Evolutionary conservation across 73 alveolate species (phyloP).

Genomic region (Symbiodinium pilosum): DNA sequence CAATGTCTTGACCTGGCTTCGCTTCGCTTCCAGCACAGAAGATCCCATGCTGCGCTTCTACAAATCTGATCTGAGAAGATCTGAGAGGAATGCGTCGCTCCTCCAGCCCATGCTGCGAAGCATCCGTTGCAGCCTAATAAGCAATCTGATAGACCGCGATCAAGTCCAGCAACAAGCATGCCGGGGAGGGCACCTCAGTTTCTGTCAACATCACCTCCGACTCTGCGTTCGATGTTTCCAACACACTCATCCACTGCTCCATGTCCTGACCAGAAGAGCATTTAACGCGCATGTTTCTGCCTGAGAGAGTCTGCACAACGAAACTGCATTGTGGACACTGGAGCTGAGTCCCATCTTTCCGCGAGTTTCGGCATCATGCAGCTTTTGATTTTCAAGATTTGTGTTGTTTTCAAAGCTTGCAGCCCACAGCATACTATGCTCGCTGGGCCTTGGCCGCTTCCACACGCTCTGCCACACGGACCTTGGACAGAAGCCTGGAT

Average conservation of each 20-base stretch:
- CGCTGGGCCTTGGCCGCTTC: conserved; percentile 76
- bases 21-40: no score
- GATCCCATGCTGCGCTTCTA: no score
- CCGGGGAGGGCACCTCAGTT: conserved; percentile 26
- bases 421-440: no score
- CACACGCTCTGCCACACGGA: conserved; percentile 31
- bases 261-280: not conserved
- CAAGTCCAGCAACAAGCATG: not conserved
- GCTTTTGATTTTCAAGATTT: no score
- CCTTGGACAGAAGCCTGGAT: not conserved
- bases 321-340: no score
- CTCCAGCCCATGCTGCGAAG: conserved; percentile 1
- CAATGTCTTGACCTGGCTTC: conserved; percentile 46
- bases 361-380: no score
- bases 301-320: no score
- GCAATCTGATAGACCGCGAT: no score
- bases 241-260: conserved; percentile 49
- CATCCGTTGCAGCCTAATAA: conserved; percentile 39
- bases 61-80: not conserved
- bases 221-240: conserved; percentile 31
- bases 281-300: no score
- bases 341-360: no score
- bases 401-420: no score
- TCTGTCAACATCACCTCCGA: conserved; percentile 46
- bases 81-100: not conserved